Base-by-base conservation (phyloP, 2,329 filamentous ascomycete genomes). In the Curvularia hawaiiensis region DNA sequence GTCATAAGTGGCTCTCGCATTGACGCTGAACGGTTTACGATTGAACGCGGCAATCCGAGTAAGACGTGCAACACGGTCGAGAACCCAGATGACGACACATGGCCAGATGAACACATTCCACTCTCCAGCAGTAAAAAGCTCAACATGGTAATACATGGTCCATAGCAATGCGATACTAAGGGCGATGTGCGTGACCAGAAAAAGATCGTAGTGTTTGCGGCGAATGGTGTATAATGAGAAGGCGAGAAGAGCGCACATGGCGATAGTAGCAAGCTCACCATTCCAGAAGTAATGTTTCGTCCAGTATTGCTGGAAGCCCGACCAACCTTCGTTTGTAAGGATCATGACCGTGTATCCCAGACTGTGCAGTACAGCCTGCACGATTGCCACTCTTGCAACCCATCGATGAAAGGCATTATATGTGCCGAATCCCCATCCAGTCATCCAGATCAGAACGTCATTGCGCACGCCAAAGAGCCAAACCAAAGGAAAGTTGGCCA, bases 391-490 rank as follows among this genome's bases (percentile, higher is more conserved):
- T 18, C 88, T 79, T 0, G 88, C 88, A 3, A 88, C 79, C 80
- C 86, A 87, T 0, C 88, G 84, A 71, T 90, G 88, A 51, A 90
- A 89, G 40, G 85, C 81, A 62, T 85, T 90, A 66, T 86, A 90
- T 0, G 85, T 86, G 1, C 82, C 81, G 69, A 88, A 90, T 11
- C 84, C 85, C 87, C 88, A 90, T 0, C 88, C 88, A 0, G 88
- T 90, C 0, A 86, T 69, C 85, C 85, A 88, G 53, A 89, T 77
- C 16, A 90, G 79, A 0, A 87, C 66, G 50, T 90, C 89, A 60
- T 90, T 91, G 10, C 88, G 79, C 68, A 85, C 84, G 0, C 84
- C 85, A 62, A 90, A 90, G 0, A 90, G 72, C 86, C 87, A 90
- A 0, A 90, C 75, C 2, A 88, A 66, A 0, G 86, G 85, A 7